These are phyloP conservation scores for Psidium guajava DNA, from an alignment of 345 rosid genomes.

Conservation along the genomic window DNA sequence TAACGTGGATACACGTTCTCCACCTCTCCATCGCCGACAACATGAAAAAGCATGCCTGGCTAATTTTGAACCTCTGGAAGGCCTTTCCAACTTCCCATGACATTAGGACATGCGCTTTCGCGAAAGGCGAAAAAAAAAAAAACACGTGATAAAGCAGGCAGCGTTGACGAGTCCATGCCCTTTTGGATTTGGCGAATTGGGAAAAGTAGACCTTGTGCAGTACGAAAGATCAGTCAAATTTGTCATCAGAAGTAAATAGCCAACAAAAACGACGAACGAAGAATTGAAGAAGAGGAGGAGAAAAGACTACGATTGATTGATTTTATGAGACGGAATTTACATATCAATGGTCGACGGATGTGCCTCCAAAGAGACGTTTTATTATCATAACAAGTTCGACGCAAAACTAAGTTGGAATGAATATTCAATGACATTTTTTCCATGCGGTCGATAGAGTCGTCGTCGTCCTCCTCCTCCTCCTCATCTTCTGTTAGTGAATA, in stretches of 20 bases:
- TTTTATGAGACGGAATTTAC: not conserved
- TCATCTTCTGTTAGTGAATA: no score
- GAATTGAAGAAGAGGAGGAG: not conserved
- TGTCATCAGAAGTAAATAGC: not conserved
- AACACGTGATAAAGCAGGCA: not conserved
- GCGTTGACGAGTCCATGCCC: not conserved
- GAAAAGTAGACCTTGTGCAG: not conserved
- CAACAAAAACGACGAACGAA: not conserved
- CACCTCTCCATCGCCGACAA: no score
- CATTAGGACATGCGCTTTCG: no score
- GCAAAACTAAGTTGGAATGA: no score
- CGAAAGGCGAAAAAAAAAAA: not conserved
- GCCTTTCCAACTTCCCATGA: no score
- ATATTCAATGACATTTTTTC: no score
- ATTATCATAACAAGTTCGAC: accelerated
- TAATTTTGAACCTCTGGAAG: no score
- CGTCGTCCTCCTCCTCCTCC: no score
- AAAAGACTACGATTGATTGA: not conserved
- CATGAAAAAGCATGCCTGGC: no score
- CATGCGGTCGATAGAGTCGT: no score
- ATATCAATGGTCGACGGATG: not conserved
- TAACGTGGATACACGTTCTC: not conserved
- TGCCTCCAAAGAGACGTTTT: not conserved
- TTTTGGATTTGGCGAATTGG: not conserved
- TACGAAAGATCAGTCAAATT: not conserved